phyloP scores from a whole-genome alignment of 2,329 filamentous ascomycete species.

The Cladophialophora bantiana region DNA sequence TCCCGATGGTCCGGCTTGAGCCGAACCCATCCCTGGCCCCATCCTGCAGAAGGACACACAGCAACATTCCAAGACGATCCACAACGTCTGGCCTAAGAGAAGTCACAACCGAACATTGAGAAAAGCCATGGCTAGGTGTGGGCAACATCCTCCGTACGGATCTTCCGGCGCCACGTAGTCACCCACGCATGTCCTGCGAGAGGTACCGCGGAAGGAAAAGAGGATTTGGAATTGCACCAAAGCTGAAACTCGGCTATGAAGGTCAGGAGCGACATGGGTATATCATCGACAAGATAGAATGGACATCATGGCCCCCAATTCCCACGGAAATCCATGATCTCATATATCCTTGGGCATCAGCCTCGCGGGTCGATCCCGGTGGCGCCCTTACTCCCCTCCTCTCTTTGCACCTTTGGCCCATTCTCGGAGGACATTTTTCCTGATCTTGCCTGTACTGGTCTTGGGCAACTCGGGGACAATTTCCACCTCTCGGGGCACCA shows the following conservation, averaged over 20 bases:
- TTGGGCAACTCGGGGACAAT: slow-evolving; percentile 89
- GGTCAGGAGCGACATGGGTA: neutral
- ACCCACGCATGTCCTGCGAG: neutral
- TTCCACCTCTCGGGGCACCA: slow-evolving; percentile 78
- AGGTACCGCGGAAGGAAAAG: neutral
- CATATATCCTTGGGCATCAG: neutral
- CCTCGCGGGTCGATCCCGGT: neutral
- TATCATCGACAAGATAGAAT: neutral
- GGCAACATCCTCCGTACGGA: neutral
- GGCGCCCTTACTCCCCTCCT: slow-evolving; percentile 31
- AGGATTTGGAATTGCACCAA: neutral
- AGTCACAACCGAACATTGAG: neutral
- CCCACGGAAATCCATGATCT: neutral
- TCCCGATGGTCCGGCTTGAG: slow-evolving; percentile 6
- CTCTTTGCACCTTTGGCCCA: slow-evolving; percentile 72
- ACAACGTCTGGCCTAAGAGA: neutral
- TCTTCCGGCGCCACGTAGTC: neutral
- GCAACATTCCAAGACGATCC: neutral
- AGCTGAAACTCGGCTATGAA: neutral
- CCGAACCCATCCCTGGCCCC: neutral
- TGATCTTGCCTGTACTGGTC: slow-evolving; percentile 94
- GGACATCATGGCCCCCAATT: neutral
- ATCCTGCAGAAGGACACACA: neutral
- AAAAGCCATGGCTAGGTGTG: neutral
- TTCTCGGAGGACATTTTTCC: slow-evolving; percentile 89